These are phyloP conservation scores for Fraxinus paxiana DNA, from an alignment of 305 asterid species.

Conservation along the genomic window DNA sequence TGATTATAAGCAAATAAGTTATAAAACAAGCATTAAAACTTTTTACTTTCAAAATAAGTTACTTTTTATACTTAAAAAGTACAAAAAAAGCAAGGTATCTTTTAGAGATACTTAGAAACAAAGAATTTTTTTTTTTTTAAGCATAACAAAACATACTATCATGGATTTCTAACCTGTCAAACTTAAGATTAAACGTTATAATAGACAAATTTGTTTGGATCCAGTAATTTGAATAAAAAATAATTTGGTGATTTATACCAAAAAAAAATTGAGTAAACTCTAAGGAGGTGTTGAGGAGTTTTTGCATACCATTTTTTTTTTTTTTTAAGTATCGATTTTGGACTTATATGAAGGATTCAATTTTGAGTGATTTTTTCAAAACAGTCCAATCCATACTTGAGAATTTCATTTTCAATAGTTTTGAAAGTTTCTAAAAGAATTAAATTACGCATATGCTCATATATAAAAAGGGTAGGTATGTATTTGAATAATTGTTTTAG, in stretches of 20 bases:
- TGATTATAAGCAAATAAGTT: not conserved
- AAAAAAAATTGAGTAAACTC: too few species aligned
- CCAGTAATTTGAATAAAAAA: not conserved
- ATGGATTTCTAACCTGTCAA: not conserved
- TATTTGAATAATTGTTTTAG: not conserved
- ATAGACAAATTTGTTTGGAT: not conserved
- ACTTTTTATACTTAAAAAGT: not conserved
- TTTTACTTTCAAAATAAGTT: not conserved
- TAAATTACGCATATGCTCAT: not conserved
- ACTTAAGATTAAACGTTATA: not conserved
- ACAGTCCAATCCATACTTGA: not conserved
- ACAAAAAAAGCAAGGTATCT: not conserved
- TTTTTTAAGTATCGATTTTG: too few species aligned
- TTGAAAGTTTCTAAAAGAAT: too few species aligned
- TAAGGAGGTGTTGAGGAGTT: not conserved
- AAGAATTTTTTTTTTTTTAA: not conserved
- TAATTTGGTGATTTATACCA: not conserved
- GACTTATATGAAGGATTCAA: not conserved
- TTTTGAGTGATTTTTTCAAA: not conserved
- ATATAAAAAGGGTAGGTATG: not conserved
- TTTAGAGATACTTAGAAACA: not conserved
- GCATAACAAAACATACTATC: not conserved
- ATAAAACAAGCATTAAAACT: too few species aligned
- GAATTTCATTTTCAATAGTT: too few species aligned
- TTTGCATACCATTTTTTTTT: too few species aligned